These are phyloP conservation scores for Teunomyces lycoperdinae DNA, from an alignment of 805 yeast species.

Conservation along the genomic window DNA sequence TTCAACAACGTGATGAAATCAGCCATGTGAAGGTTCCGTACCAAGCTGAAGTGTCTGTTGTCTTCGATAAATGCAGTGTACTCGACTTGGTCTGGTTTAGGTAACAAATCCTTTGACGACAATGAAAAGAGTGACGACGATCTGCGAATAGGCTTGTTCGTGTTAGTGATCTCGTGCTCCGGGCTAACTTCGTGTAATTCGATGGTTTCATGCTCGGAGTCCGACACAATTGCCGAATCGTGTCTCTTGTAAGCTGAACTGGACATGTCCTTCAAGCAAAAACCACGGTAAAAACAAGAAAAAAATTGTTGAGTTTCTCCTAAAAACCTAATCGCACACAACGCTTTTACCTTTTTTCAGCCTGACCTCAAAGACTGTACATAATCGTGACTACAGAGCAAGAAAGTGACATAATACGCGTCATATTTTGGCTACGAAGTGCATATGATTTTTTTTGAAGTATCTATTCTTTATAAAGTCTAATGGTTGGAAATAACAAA, in stretches of 20 bases:
- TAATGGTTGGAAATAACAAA: slow-evolving; percentile 9
- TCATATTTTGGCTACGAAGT: not conserved
- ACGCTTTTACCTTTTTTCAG: not conserved
- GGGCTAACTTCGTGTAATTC: slow-evolving; percentile 8
- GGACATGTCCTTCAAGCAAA: slow-evolving; percentile 12
- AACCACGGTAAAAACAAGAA: too few species aligned
- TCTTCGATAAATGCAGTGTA: slow-evolving; percentile 79
- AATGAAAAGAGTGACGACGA: slow-evolving; percentile 53
- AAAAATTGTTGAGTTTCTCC: not conserved
- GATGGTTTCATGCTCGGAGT: slow-evolving; percentile 27
- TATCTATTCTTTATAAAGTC: not conserved
- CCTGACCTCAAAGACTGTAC: not conserved
- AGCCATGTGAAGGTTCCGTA: slow-evolving; percentile 88
- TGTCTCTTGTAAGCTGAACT: slow-evolving; percentile 22
- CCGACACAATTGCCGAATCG: slow-evolving; percentile 38
- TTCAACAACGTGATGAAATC: slow-evolving; percentile 93
- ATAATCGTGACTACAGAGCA: not conserved
- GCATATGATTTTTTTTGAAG: not conserved
- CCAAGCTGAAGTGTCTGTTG: slow-evolving; percentile 78
- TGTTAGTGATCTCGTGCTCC: not conserved
- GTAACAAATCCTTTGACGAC: slow-evolving; percentile 57
- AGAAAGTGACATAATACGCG: too few species aligned
- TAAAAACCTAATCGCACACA: not conserved
- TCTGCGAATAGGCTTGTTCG: slow-evolving; percentile 40
- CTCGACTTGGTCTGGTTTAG: slow-evolving; percentile 75